Evolutionary conservation across 345 rosid genomes (phyloP), one percentile per base, ranked within the genome.

Genomic region (Conringia planisiliqua): DNA sequence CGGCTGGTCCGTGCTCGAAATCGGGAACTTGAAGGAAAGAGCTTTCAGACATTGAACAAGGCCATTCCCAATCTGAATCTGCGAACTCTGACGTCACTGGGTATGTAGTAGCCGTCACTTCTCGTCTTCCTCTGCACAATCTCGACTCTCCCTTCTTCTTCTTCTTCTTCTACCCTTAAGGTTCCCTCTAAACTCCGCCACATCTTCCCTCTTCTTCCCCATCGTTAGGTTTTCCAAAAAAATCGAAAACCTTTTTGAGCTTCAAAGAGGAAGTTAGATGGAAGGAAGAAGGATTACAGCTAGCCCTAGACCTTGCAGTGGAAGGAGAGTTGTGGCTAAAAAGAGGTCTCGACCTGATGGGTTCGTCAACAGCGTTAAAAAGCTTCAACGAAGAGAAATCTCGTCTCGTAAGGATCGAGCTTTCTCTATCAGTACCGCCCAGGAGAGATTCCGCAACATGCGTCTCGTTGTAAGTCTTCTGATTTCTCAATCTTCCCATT

Each of bases 231-330:
- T 68, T 75, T 59, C 55, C 9, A 38, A 2, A 7, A 66, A 48
- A 58, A 13, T 30, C 26, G 10, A 10, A 40, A 44, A 44, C 66
- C 59, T 44, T 48, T 48, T 35, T 36, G 7, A 12, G 58, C 20
- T 35, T 26, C 2, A 1, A 13, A 42, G 29, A 39, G 33, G 68
- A 33, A 54, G 54, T 4, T 7, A 38, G 30, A 86, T 89, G 86
- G 96, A 89, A 80, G 97, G 97, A 63, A 82, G 97, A 80, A 84
- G 92, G 74, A 86, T 91, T 71, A 81, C 92, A 71, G 94, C 94
- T 43, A 89, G 79, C 76, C 93, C 91, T 44, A 80, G 97, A 83
- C 96, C 97, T 20, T 87, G 95, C 52, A 81, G 83, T 4, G 97
- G 93, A 22, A 82, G 89, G 76, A 85, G 93, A 57, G 80, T 91